Base-by-base conservation (phyloP, 1,284 basidiomycete species). In the Coriolopsis trogii region DNA sequence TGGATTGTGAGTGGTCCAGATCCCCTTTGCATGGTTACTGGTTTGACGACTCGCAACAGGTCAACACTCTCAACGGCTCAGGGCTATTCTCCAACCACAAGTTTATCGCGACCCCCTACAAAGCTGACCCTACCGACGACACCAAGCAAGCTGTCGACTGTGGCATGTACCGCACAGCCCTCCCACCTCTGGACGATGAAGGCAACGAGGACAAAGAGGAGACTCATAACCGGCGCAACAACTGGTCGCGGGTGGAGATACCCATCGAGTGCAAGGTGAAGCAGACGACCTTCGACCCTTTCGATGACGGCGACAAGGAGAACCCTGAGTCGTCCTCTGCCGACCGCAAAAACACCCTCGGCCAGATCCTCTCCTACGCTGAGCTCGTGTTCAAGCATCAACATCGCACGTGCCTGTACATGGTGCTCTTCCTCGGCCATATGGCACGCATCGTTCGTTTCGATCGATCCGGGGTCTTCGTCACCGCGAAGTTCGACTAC, bases 61-160 rank as follows among this genome's bases (percentile, higher is more conserved):
- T n/a, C n/a, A n/a, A n/a, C n/a, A n/a, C n/a, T n/a, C 47, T 41
- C 9, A 16, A 62, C 39, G 55, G 55, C 9, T 50, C 52, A 1
- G n/a, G n/a, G n/a, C n/a, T n/a, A n/a, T 34, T 34, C 31, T 31
- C 38, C 3, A 33, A 37, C 6, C 49, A 31, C 40, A 39, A 18
- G 8, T 40, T 46, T 36, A 37, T 43, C 13, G 23, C 48, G 2
- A 31, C 26, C 6, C 31, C 43, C 4, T 26, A 18, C 28, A 36
- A 49, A 20, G 13, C 33, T 6, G 47, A 54, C 28, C 20, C 18
- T 26, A 30, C 12, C 4, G 31, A 41, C 9, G 9, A 8, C 16
- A 23, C 39, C 5, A 39, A 42, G 34, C 33, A 43, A 6, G 41
- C 33, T 5, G 36, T 41, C 21, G 40, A 46, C 24, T n/a, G 39